Conservation (phyloP, 2,329 filamentous ascomycete genomes). For the Colletotrichum falcatum region DNA sequence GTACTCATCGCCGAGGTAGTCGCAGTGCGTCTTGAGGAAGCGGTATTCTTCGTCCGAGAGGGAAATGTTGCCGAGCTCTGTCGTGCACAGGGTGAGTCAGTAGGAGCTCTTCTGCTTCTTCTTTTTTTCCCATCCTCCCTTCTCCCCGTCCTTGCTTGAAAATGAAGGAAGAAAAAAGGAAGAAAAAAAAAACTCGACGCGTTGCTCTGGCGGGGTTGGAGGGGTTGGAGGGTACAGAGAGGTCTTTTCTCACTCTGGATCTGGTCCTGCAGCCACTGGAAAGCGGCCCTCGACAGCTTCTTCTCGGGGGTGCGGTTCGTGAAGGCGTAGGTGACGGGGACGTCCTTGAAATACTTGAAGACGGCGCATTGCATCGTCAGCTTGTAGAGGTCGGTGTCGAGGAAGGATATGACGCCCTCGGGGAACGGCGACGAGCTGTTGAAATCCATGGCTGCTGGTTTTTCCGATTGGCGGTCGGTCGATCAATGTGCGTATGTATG, state of each 20-base stretch:
- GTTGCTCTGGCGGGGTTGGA: not conserved
- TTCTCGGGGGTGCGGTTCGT: conserved; percentile 96
- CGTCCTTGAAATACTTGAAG: conserved; percentile 88
- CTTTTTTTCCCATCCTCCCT: too few relatives aligned
- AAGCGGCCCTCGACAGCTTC: conserved; percentile 86
- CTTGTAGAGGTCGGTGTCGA: conserved; percentile 92
- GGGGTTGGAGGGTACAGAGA: conserved; percentile 4
- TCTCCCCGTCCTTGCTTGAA: too few relatives aligned
- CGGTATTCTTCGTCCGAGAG: conserved; percentile 82
- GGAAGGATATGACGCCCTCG: conserved; percentile 83
- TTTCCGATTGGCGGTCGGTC: not conserved
- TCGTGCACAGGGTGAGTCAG: conserved; percentile 32
- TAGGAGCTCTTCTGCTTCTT: not conserved
- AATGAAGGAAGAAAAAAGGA: too few relatives aligned
- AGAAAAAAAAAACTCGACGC: too few relatives aligned
- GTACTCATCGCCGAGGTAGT: conserved; percentile 83
- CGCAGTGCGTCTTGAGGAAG: conserved; percentile 83
- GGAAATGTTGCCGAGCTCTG: conserved; percentile 84
- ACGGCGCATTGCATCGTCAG: conserved; percentile 99
- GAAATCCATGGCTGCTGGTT: conserved; percentile 65
- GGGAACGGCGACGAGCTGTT: conserved; percentile 75
- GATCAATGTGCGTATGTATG: not conserved
- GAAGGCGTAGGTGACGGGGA: conserved; percentile 89
- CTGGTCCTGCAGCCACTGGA: conserved; percentile 86
- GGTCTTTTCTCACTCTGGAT: conserved; percentile 73